Base-by-base conservation (phyloP, 1,139 yeast species). In the Magnusiomyces sp. region DNA sequence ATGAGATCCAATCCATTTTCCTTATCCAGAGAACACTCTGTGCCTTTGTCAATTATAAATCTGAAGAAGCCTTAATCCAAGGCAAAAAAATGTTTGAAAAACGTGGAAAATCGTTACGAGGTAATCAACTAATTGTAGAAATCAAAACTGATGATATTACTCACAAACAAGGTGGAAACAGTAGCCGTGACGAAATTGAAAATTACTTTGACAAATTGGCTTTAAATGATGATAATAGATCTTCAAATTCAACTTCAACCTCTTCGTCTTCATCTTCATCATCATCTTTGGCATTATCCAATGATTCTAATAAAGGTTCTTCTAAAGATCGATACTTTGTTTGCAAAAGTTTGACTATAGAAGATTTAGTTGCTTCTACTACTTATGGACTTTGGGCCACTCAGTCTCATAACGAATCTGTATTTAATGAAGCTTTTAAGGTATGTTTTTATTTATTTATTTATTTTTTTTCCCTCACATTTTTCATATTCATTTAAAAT, bases 31-130 rank as follows among this genome's bases (percentile, higher is more conserved):
- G 66, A 14, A 67, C 73, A 4, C 63, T 63, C 17, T 70, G 73
- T 48, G 73, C 73, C 1, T 70, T 70, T 56, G 70, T 70, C 44
- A 70, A 70, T 53, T 70, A 68, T 54, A 45, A 50, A 23, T 53
- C 61, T 16, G 56, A 56, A 17, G 51, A 46, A 6, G 68, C 69
- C 1, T 60, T 67, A n/a, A 58, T 59, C n/a, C 61, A 59, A n/a
- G 70, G 64, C 3, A 54, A 64, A 17, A 54, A 50, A 16, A 53
- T 50, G 17, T 62, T 67, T 52, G 50, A 58, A 37, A 50, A 53
- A 14, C 55, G 67, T 9, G 68, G 69, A 7, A 58, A 60, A 2
- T 50, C 53, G 39, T 53, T 69, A 16, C 55, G 65, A 13, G 69
- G 66, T 17, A 64, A 66, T 45, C 59, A 57, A 32, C 61, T 69